phyloP scores from a whole-genome alignment of 2,329 filamentous ascomycete genomes.

The Arthroderma sp. region DNA sequence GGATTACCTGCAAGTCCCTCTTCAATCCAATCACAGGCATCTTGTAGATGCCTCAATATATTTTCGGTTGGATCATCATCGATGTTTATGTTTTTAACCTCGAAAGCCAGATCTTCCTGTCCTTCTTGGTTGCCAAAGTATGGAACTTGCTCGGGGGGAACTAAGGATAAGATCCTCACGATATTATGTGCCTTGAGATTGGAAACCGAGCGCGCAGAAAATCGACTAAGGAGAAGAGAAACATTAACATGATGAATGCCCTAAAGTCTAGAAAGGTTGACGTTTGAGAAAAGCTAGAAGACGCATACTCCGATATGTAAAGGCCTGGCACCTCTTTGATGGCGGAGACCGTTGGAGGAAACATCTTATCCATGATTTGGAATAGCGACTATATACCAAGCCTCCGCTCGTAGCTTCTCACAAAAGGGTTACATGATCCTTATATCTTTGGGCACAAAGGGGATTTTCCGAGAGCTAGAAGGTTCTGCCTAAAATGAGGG shows the following conservation, averaged over 20 bases:
- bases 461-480: too few relatives aligned
- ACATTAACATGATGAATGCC: too few relatives aligned
- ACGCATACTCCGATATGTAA: slow-evolving; percentile 11
- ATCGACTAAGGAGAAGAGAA: neutral
- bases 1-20: neutral
- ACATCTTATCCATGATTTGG: too few relatives aligned
- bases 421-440: too few relatives aligned
- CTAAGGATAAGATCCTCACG: slow-evolving; percentile 6
- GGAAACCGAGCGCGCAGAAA: slow-evolving; percentile 7
- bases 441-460: too few relatives aligned
- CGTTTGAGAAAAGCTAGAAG: too few relatives aligned
- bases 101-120: neutral
- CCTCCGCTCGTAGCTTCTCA: too few relatives aligned
- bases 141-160: slow-evolving; percentile 5
- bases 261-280: too few relatives aligned
- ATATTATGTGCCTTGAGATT: slow-evolving; percentile 7
- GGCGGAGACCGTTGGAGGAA: too few relatives aligned
- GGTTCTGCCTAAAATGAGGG: too few relatives aligned
- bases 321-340: slow-evolving; percentile 7
- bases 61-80: slow-evolving; percentile 14
- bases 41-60: slow-evolving; percentile 11
- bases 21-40: slow-evolving; percentile 14
- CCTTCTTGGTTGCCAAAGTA: slow-evolving; percentile 1
- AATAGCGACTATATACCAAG: too few relatives aligned
- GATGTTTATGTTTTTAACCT: slow-evolving; percentile 12